phyloP scores from a whole-genome alignment of 768 basidiomycete species.

The Pleurotus ostreatus region DNA sequence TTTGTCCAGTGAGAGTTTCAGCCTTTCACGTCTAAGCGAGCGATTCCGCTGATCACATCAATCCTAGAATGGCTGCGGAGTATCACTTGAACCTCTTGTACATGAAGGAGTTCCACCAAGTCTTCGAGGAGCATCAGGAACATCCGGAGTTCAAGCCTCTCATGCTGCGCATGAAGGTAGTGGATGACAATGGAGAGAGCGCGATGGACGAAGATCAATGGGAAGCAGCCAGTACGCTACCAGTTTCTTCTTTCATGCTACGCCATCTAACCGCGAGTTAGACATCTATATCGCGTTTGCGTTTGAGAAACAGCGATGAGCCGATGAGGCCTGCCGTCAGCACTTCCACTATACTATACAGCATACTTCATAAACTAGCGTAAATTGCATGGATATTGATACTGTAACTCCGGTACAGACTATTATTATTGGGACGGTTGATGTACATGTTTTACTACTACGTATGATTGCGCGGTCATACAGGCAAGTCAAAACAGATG shows the following conservation, averaged over 20 bases:
- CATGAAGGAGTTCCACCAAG: slow-evolving; percentile 86
- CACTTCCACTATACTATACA: background rate
- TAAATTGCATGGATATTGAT: slow-evolving; percentile 5
- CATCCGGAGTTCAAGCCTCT: slow-evolving; percentile 80
- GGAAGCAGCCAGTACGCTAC: slow-evolving; percentile 93
- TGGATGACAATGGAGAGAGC: slow-evolving; percentile 81
- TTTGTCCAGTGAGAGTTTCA: slow-evolving; percentile 67
- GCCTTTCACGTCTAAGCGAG: background rate
- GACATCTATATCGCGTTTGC: slow-evolving; percentile 95
- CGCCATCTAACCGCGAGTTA: slow-evolving; percentile 25
- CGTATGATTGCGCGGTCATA: background rate
- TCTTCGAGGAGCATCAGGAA: slow-evolving; percentile 79
- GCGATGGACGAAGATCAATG: slow-evolving; percentile 94
- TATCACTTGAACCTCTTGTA: slow-evolving; percentile 74
- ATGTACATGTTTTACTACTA: background rate
- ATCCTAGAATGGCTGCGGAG: slow-evolving; percentile 71
- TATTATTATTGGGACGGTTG: background rate
- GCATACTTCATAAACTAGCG: slow-evolving; percentile 3
- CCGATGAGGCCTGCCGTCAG: no score
- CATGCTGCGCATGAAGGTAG: slow-evolving; percentile 87
- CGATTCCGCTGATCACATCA: background rate
- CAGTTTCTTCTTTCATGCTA: background rate
- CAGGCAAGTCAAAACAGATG: background rate
- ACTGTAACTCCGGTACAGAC: background rate
- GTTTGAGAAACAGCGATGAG: slow-evolving; percentile 60